Evolutionary conservation across 2,329 filamentous ascomycete genomes (phyloP).

Genomic region (Penicillium sp.): DNA sequence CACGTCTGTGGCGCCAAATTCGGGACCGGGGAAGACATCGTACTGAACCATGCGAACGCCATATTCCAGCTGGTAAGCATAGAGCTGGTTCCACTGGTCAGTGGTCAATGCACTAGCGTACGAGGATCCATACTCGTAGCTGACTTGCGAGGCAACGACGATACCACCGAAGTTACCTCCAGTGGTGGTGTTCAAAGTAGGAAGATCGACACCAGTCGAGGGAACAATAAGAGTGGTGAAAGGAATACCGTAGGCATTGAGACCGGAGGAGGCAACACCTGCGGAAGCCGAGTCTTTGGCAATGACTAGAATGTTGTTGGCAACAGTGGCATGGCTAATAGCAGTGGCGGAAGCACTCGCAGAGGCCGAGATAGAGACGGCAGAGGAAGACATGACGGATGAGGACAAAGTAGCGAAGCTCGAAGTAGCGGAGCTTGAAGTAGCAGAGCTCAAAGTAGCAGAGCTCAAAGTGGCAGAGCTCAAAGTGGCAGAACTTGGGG

Average conservation of each 20-base stretch:
- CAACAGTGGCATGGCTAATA: conserved; percentile 23
- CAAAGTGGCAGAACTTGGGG: too few relatives aligned
- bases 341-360: conserved; percentile 19
- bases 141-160: conserved; percentile 54
- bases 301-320: conserved; percentile 54
- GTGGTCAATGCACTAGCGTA: conserved; percentile 56
- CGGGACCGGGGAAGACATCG: conserved; percentile 55
- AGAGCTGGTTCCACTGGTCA: conserved; percentile 56
- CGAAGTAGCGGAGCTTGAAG: not conserved
- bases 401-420: conserved; percentile 4
- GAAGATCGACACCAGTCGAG: conserved; percentile 51
- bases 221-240: conserved; percentile 57
- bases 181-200: conserved; percentile 50
- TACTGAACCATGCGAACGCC: conserved; percentile 61
- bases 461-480: too few relatives aligned
- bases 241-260: conserved; percentile 62
- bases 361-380: conserved; percentile 14
- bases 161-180: conserved; percentile 61
- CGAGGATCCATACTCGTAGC: conserved; percentile 50
- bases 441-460: too few relatives aligned
- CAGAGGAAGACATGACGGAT: conserved; percentile 23
- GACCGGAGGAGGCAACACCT: conserved; percentile 51
- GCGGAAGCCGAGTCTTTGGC: conserved; percentile 53
- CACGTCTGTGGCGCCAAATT: conserved; percentile 47
- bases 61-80: conserved; percentile 57